A percentile compares a stretch with the other conserved stretches of the same genome.
phyloP scores from a whole-genome alignment of 352 stramenopile genomes.

The Globisporangium paddicum region DNA sequence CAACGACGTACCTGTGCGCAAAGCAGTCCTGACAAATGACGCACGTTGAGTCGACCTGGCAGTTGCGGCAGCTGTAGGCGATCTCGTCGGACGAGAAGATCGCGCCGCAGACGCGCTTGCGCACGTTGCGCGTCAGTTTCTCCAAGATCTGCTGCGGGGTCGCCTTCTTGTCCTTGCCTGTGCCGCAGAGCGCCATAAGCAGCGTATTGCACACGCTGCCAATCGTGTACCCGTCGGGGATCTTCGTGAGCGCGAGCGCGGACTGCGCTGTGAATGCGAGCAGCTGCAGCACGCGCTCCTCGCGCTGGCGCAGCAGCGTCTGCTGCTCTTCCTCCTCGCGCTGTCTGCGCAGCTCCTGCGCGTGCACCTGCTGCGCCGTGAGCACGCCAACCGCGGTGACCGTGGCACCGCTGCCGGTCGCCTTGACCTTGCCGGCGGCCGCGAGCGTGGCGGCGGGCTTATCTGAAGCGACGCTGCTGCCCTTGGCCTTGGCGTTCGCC shows the following conservation, averaged over 20 bases:
- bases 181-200: constrained; percentile 43
- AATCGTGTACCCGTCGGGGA: constrained; percentile 16
- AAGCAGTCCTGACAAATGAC: constrained; percentile 88
- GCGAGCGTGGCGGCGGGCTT: constrained; percentile 26
- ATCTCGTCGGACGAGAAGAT: constrained; percentile 87
- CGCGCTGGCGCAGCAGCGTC: constrained; percentile 25
- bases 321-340: constrained; percentile 24
- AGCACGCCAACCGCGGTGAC: neutral
- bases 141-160: constrained; percentile 50
- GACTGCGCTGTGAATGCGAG: constrained; percentile 46
- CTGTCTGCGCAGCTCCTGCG: constrained; percentile 20
- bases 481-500: constrained; percentile 54
- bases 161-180: constrained; percentile 44
- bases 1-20: constrained; percentile 47
- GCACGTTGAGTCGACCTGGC: constrained; percentile 80
- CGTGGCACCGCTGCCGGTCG: constrained; percentile 9
- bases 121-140: constrained; percentile 51
- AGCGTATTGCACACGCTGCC: constrained; percentile 37
- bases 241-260: constrained; percentile 22
- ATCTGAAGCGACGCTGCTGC: constrained; percentile 25
- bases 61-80: constrained; percentile 86
- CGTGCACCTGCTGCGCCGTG: constrained; percentile 13
- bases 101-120: constrained; percentile 74
- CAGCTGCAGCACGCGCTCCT: constrained; percentile 41
- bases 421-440: constrained; percentile 17